A percentile compares a stretch with the other conserved stretches of the same genome.
phyloP scores from a whole-genome alignment of 2,329 filamentous ascomycete genomes.

The Botrytis tulipae region DNA sequence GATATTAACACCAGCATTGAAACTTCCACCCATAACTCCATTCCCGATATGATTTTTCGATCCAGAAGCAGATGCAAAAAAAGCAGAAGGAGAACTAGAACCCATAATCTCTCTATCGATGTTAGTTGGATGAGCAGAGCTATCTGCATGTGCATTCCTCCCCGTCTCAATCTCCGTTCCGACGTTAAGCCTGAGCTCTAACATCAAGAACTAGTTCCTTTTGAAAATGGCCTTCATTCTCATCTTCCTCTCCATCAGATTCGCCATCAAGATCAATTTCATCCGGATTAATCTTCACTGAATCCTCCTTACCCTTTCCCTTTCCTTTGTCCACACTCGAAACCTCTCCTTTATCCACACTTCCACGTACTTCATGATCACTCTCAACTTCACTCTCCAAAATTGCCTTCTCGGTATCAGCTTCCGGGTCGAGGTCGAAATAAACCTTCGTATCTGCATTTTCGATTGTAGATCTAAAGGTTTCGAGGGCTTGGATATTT shows the following conservation, averaged over 20 bases:
- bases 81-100: neutral
- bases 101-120: neutral
- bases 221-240: neutral
- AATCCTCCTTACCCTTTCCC: neutral
- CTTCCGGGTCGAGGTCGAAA: neutral
- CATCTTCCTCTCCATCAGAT: neutral
- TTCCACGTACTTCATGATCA: neutral
- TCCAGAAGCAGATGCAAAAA: neutral
- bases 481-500: neutral
- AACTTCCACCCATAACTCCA: neutral
- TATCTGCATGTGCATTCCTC: too few species aligned
- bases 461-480: neutral
- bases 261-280: slow-evolving; percentile 8
- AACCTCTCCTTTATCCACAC: too few species aligned
- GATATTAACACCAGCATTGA: neutral
- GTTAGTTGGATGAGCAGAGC: neutral
- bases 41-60: neutral
- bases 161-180: neutral
- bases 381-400: neutral
- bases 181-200: neutral
- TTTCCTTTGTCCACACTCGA: neutral
- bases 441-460: slow-evolving; percentile 5
- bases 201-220: neutral
- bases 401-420: neutral
- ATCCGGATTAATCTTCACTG: slow-evolving; percentile 4